Conservation (phyloP, 208 protist species). For the Trypanosoma platydactyli region DNA sequence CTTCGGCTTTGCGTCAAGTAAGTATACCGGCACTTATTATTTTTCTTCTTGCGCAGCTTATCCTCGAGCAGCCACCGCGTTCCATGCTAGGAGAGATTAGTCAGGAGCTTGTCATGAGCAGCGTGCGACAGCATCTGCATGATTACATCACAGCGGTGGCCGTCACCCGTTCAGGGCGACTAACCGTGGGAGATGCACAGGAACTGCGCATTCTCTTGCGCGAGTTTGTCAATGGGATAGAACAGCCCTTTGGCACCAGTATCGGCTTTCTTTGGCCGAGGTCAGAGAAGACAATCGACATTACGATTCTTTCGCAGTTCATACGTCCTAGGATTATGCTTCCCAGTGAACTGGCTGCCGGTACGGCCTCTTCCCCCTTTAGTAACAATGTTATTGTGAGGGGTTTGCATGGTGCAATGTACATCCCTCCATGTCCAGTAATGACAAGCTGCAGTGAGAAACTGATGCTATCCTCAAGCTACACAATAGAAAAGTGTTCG, state of each 20-base stretch:
- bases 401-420: conserved; percentile 46
- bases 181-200: conserved; percentile 72
- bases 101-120: conserved; percentile 56
- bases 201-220: conserved; percentile 84
- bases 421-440: conserved; percentile 58
- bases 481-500: conserved; percentile 67
- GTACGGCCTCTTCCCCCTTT: conserved; percentile 33
- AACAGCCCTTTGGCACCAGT: conserved; percentile 85
- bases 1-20: conserved; percentile 67
- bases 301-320: conserved; percentile 85
- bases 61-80: conserved; percentile 71
- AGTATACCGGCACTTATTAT: conserved; percentile 79
- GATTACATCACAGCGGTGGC: conserved; percentile 84
- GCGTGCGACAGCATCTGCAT: conserved; percentile 78
- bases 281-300: conserved; percentile 82
- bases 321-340: conserved; percentile 81
- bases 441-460: conserved; percentile 37
- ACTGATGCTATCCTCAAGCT: conserved; percentile 58
- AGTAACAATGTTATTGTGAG: conserved; percentile 68
- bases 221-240: conserved; percentile 82
- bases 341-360: conserved; percentile 48
- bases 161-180: conserved; percentile 58
- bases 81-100: conserved; percentile 40
- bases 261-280: conserved; percentile 79
- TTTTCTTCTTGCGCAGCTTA: conserved; percentile 81